Conservation (phyloP, 768 basidiomycete species). For the Holtermanniella nyarrowii region DNA sequence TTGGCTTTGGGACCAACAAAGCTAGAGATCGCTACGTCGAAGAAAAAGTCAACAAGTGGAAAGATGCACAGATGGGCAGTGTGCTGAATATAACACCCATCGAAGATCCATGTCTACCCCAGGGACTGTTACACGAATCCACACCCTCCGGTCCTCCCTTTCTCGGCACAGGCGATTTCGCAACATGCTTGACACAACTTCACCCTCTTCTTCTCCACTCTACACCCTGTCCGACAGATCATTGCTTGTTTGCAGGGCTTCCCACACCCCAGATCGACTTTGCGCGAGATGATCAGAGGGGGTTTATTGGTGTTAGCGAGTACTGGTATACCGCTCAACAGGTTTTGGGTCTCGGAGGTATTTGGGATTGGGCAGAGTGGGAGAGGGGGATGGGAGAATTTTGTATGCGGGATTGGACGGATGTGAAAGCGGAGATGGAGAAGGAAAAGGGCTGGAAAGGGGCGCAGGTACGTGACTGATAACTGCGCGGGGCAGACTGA, state of each 20-base stretch:
- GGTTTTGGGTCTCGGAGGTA: constrained; percentile 84
- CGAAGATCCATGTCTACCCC: constrained; percentile 83
- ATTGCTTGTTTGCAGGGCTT: constrained; percentile 89
- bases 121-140: constrained; percentile 45
- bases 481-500: not conserved
- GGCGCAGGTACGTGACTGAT: constrained; percentile 52
- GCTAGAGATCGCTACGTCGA: constrained; percentile 89
- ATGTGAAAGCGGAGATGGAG: constrained; percentile 59
- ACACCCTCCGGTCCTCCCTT: constrained; percentile 54
- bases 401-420: constrained; percentile 68
- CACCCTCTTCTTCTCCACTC: constrained; percentile 73
- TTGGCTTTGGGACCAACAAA: constrained; percentile 95
- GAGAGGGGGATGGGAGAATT: constrained; percentile 83
- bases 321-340: constrained; percentile 99
- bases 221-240: constrained; percentile 58
- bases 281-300: constrained; percentile 45
- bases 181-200: constrained; percentile 63
- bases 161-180: constrained; percentile 81
- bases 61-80: constrained; percentile 35
- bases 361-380: constrained; percentile 93
- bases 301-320: constrained; percentile 92
- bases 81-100: constrained; percentile 36
- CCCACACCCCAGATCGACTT: constrained; percentile 93
- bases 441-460: constrained; percentile 46
- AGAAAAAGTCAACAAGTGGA: constrained; percentile 53